These are phyloP conservation scores for Sabuloglossum arenarium DNA, from an alignment of 495 filamentous ascomycete genomes.

Conservation along the genomic window DNA sequence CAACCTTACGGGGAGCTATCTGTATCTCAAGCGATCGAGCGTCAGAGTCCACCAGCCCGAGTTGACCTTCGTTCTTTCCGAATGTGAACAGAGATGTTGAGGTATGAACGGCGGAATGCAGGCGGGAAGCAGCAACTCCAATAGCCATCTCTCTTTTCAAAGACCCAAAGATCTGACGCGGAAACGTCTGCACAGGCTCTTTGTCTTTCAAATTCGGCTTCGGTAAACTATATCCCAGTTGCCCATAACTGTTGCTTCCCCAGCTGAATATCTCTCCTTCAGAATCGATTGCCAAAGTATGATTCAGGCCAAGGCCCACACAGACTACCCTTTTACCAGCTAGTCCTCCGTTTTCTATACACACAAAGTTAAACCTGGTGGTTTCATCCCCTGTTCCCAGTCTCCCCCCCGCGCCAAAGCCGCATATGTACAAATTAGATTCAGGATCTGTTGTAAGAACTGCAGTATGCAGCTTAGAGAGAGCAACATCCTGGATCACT, in stretches of 20 bases:
- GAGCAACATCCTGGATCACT: constrained; percentile 49
- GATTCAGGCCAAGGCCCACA: constrained; percentile 74
- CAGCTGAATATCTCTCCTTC: constrained; percentile 76
- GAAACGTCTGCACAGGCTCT: constrained; percentile 56
- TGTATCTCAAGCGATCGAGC: constrained; percentile 74
- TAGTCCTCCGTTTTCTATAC: constrained; percentile 52
- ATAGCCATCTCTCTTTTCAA: constrained; percentile 68
- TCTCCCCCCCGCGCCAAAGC: constrained; percentile 75
- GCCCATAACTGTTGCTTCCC: constrained; percentile 74
- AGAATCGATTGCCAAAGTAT: constrained; percentile 64
- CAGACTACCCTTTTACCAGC: constrained; percentile 45
- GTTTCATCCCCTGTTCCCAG: constrained; percentile 78
- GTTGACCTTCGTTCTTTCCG: constrained; percentile 87
- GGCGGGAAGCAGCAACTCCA: constrained; percentile 73
- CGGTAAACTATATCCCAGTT: constrained; percentile 60
- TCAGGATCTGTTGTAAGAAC: constrained; percentile 77
- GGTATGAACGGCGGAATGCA: constrained; percentile 82
- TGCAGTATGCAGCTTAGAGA: constrained; percentile 86
- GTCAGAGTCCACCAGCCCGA: constrained; percentile 87
- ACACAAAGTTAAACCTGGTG: constrained; percentile 65
- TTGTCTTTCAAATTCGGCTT: constrained; percentile 35
- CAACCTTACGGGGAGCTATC: constrained; percentile 62
- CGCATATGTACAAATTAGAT: constrained; percentile 82
- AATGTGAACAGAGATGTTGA: constrained; percentile 69
- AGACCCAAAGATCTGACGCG: constrained; percentile 76